Evolutionary conservation across 2,329 filamentous ascomycete genomes (phyloP), one percentile per base, ranked within the genome.

Genomic region (Botrytis galanthina): DNA sequence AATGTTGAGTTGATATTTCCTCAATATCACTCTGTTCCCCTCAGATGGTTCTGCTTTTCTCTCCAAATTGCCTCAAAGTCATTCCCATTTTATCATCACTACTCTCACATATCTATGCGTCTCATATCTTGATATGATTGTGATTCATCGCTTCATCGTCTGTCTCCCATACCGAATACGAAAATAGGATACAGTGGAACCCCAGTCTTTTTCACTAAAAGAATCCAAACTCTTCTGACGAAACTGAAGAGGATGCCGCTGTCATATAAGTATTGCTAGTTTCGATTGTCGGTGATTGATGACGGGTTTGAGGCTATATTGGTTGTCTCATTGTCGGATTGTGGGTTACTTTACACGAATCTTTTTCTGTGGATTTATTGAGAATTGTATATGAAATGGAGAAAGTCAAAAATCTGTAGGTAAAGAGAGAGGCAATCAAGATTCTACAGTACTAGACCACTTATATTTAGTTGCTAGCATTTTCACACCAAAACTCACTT

Each of bases 251-350:
- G 4, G 1, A 2, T 4, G 12, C 1, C 26, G 22, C 20, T 51
- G 26, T n/a, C 9, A 48, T 48, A 48, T 48, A 26, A 26, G 9
- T 48, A 51, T 1, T n/a, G 39, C 39, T 42, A 16, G 39, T 42
- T 14, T 42, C 10, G 4, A n/a, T 14, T 4, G 48, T 51, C 26
- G 10, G 12, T 51, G 48, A 14, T 51, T 51, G 0, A 51, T n/a
- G 26, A 6, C 26, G 0, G 5, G 2, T 14, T 10, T 0, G 48
- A 51, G 22, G 48, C 1, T n/a, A 51, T 51, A n/a, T n/a, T 51
- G 12, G 26, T 14, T 51, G 48, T 51, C 26, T 51, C 0, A 6
- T 51, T 5, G 0, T n/a, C 22, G 10, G 12, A 0, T 0, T 10
- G 10, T n/a, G 10, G 46, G 22, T 48, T 10, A 26, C 0, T 48